phyloP scores from a whole-genome alignment of 108 stramenopile species.

The Craspedostauros australis region DNA sequence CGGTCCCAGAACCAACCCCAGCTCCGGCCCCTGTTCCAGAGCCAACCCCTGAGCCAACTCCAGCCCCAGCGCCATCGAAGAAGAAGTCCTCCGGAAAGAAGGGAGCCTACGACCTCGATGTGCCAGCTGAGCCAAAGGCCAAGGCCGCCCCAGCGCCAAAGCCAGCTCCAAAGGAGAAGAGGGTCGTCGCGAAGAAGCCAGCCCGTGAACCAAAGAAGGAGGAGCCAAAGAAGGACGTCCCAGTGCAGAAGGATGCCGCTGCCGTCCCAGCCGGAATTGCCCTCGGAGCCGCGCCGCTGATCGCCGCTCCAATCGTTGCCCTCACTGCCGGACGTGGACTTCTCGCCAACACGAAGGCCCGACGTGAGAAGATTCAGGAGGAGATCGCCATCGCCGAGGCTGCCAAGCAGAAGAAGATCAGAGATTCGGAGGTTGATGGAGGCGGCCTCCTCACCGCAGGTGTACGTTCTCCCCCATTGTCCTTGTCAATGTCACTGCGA shows the following conservation, averaged over 20 bases:
- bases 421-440: slow-evolving; percentile 45
- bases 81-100: slow-evolving; percentile 8
- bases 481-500: no score
- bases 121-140: slow-evolving; percentile 27
- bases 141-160: slow-evolving; percentile 32
- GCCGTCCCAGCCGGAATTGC: slow-evolving; percentile 63
- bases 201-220: slow-evolving; percentile 6
- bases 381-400: slow-evolving; percentile 58
- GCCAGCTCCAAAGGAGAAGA: slow-evolving; percentile 5
- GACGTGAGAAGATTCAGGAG: slow-evolving; percentile 61
- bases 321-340: slow-evolving; percentile 55
- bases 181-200: slow-evolving; percentile 5
- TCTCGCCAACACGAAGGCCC: slow-evolving; percentile 44
- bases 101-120: slow-evolving; percentile 16
- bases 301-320: slow-evolving; percentile 53
- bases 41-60: slow-evolving; percentile 18
- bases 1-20: slow-evolving; percentile 20
- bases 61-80: slow-evolving; percentile 25
- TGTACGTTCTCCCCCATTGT: slow-evolving; percentile 37
- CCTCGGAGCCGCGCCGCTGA: slow-evolving; percentile 73
- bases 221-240: slow-evolving; percentile 9
- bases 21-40: slow-evolving; percentile 18
- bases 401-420: slow-evolving; percentile 33
- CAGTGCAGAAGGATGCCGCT: slow-evolving; percentile 36
- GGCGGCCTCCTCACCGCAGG: slow-evolving; percentile 53